Percentiles rank a stretch among this genome's conserved stretches.
phyloP scores from a whole-genome alignment of 169 alveolate genomes.

The Babesia bovis region DNA sequence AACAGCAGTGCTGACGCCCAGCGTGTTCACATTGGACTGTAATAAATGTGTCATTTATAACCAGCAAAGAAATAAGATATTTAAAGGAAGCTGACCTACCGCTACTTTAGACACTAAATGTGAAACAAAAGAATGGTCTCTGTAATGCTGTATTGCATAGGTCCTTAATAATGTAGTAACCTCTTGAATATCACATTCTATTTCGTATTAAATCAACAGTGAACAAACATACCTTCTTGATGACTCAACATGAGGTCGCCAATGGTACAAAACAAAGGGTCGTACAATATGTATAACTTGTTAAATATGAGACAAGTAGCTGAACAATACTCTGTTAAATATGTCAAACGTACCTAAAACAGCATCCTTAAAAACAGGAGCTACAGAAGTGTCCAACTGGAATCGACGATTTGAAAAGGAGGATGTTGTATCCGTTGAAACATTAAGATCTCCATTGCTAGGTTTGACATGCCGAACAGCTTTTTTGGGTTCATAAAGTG shows the following conservation, averaged over 20 bases:
- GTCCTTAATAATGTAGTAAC: slow-evolving; percentile 20
- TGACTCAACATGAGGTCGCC: slow-evolving; percentile 22
- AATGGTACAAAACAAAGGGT: slow-evolving; percentile 54
- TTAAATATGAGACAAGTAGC: slow-evolving; percentile 39
- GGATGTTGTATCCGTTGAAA: neutral
- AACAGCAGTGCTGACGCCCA: slow-evolving; percentile 12
- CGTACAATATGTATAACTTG: slow-evolving; percentile 40
- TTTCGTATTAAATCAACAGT: neutral
- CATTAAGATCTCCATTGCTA: neutral
- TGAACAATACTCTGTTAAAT: neutral
- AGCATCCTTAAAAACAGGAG: slow-evolving; percentile 16
- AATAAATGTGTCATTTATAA: neutral
- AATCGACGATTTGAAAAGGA: neutral
- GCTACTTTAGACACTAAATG: slow-evolving; percentile 5
- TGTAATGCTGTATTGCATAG: slow-evolving; percentile 41
- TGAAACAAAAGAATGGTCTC: slow-evolving; percentile 27
- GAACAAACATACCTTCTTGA: neutral
- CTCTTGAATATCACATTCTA: slow-evolving; percentile 20
- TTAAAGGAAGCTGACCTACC: slow-evolving; percentile 2
- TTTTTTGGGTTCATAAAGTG: neutral
- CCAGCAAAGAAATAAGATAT: neutral
- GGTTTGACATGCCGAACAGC: neutral
- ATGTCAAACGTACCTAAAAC: neutral
- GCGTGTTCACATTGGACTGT: slow-evolving; percentile 3
- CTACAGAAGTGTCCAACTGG: neutral